phyloP scores from a whole-genome alignment of 208 protist genomes.

The Acanthamoeba lenticulata region DNA sequence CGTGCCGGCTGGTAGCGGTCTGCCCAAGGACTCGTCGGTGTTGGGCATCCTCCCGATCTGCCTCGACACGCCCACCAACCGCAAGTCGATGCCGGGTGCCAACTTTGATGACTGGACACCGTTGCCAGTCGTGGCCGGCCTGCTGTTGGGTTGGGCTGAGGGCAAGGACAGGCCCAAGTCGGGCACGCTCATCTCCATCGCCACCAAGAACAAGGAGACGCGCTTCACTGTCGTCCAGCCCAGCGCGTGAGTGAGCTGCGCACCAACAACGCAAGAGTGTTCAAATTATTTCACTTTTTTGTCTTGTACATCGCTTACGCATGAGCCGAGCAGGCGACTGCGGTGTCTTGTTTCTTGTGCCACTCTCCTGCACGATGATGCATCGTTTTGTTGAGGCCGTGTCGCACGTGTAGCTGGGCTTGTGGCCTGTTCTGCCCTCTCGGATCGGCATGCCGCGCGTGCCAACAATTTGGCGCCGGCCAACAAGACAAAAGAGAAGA shows the following conservation, averaged over 20 bases:
- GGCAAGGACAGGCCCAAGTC: conserved; percentile 66
- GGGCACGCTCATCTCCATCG: conserved; percentile 51
- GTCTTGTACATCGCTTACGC: too few species aligned
- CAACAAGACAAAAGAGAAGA: too few species aligned
- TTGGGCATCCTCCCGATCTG: conserved; percentile 47
- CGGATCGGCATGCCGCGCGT: too few species aligned
- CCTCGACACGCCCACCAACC: conserved; percentile 71
- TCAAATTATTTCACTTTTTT: too few species aligned
- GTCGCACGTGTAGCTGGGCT: too few species aligned
- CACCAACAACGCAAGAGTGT: too few species aligned
- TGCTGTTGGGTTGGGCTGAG: conserved; percentile 60
- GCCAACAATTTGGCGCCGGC: too few species aligned
- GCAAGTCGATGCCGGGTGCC: conserved; percentile 69
- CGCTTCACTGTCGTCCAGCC: conserved; percentile 31
- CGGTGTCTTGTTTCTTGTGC: too few species aligned
- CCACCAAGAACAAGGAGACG: conserved; percentile 54
- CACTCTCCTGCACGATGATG: too few species aligned
- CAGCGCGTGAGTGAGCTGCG: background rate
- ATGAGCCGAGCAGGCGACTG: too few species aligned
- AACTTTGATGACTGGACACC: conserved; percentile 70
- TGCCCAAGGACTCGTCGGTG: conserved; percentile 56
- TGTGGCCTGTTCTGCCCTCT: too few species aligned
- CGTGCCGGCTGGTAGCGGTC: background rate
- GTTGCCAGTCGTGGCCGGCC: conserved; percentile 49
- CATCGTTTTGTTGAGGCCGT: too few species aligned